Evolutionary conservation across 768 basidiomycete species (phyloP).

Genomic region (Pholiota molesta): DNA sequence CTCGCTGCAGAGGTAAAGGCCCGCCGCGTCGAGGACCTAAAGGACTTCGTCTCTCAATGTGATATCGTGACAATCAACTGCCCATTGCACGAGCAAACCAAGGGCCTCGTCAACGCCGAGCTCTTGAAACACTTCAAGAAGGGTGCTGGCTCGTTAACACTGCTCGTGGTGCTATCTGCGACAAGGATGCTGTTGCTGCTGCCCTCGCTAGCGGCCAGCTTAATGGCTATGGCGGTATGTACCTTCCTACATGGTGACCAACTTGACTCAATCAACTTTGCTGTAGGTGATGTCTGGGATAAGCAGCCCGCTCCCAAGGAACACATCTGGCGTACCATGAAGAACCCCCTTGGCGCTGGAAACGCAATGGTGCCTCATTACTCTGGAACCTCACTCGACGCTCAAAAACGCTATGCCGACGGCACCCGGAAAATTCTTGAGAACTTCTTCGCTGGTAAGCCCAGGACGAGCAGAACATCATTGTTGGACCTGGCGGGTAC

Average conservation of each 20-base stretch:
- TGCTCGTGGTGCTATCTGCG: slow-evolving; percentile 89
- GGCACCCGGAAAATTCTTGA: slow-evolving; percentile 73
- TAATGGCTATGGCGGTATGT: slow-evolving; percentile 51
- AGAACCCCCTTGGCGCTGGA: slow-evolving; percentile 80
- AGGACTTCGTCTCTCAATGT: slow-evolving; percentile 64
- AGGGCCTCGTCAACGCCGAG: slow-evolving; percentile 78
- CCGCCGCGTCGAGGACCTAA: slow-evolving; percentile 77
- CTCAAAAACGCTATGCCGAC: slow-evolving; percentile 82
- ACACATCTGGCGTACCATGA: slow-evolving; percentile 84
- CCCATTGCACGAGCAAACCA: slow-evolving; percentile 85
- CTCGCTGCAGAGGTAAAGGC: slow-evolving; percentile 62
- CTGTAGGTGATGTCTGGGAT: slow-evolving; percentile 75
- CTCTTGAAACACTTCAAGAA: slow-evolving; percentile 89
- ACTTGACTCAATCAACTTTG: slow-evolving; percentile 17
- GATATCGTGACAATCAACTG: slow-evolving; percentile 88
- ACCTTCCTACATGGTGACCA: slow-evolving; percentile 26
- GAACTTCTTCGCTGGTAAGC: slow-evolving; percentile 63
- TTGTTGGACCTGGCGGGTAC: slow-evolving; percentile 63
- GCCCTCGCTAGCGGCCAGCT: slow-evolving; percentile 81
- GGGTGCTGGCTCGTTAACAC: slow-evolving; percentile 95
- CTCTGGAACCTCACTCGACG: slow-evolving; percentile 88
- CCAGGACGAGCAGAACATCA: slow-evolving; percentile 82
- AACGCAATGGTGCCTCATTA: slow-evolving; percentile 92
- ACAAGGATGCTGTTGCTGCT: slow-evolving; percentile 76
- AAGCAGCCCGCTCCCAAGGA: slow-evolving; percentile 86